A percentile compares a stretch with the other conserved stretches of the same genome.
These are phyloP conservation scores for Ichthyophthirius multifiliis DNA, from an alignment of 169 alveolate species.

Conservation along the genomic window DNA sequence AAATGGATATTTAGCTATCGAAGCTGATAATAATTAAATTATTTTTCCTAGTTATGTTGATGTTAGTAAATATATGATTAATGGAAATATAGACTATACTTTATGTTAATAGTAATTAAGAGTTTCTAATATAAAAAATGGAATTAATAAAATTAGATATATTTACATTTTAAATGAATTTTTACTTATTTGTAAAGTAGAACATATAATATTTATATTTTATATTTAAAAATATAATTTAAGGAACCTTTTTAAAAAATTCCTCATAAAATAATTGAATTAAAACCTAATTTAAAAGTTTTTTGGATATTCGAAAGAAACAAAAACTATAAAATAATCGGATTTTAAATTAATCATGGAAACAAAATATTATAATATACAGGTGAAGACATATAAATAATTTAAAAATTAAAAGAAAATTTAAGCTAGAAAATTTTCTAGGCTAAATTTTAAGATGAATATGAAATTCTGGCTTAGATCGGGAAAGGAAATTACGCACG, in stretches of 20 bases:
- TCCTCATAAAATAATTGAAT: constrained; percentile 1
- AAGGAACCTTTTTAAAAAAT: constrained; percentile 7
- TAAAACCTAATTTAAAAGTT: background rate
- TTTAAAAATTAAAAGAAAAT: background rate
- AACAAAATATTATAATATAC: background rate
- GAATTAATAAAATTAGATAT: background rate
- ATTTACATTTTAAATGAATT: constrained; percentile 4
- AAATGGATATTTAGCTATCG: too few relatives aligned
- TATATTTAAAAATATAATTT: too few relatives aligned
- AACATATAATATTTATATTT: too few relatives aligned
- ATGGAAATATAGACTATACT: background rate
- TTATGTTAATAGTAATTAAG: background rate
- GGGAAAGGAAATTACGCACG: background rate
- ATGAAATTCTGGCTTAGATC: background rate
- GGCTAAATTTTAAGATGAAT: background rate
- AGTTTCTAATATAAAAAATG: background rate
- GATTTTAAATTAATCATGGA: too few relatives aligned
- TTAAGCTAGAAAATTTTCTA: background rate
- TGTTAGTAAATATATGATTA: background rate
- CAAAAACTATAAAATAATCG: too few relatives aligned
- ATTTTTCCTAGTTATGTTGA: constrained; percentile 9
- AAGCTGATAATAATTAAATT: too few relatives aligned
- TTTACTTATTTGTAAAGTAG: constrained; percentile 2
- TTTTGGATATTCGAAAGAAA: background rate
- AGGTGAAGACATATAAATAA: background rate